A percentile compares a stretch with the other conserved stretches of the same genome.
phyloP scores from a whole-genome alignment of 768 basidiomycete species.

The Roridomyces roridus region DNA sequence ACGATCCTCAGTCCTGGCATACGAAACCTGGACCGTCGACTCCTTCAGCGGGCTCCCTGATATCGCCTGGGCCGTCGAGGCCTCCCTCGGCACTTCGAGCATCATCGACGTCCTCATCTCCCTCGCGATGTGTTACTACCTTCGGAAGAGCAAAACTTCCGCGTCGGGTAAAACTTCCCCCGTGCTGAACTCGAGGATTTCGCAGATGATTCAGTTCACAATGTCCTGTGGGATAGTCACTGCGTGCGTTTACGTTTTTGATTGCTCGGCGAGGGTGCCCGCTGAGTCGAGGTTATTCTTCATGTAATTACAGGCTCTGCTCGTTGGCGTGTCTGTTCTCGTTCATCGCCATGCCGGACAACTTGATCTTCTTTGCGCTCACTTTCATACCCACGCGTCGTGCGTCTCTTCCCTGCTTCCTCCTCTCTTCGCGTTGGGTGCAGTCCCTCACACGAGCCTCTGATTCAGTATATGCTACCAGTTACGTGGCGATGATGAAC shows the following conservation, averaged over 20 bases:
- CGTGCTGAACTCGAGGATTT: not conserved
- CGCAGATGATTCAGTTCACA: slow-evolving; percentile 36
- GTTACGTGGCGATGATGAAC: slow-evolving; percentile 39
- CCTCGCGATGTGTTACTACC: slow-evolving; percentile 40
- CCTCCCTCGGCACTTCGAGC: slow-evolving; percentile 48
- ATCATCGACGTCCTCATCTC: slow-evolving; percentile 51
- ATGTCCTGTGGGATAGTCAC: slow-evolving; percentile 31
- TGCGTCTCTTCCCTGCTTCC: slow-evolving; percentile 33
- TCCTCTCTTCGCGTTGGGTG: no score
- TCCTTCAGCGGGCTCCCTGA: not conserved
- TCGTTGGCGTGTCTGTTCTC: slow-evolving; percentile 51
- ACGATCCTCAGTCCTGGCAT: slow-evolving; percentile 38
- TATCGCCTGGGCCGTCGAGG: slow-evolving; percentile 47
- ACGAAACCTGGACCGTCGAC: slow-evolving; percentile 42
- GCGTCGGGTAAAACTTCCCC: no score
- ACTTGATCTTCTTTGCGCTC: slow-evolving; percentile 48
- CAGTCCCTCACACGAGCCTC: no score
- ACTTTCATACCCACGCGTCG: slow-evolving; percentile 52
- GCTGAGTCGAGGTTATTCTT: no score
- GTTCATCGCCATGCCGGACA: slow-evolving; percentile 51
- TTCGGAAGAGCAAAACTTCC: slow-evolving; percentile 36
- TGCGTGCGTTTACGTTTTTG: no score
- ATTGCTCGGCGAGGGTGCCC: no score
- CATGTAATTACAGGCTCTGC: no score
- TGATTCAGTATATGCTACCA: slow-evolving; percentile 57